Evolutionary conservation across 345 rosid species (phyloP).

Genomic region (Cardamine occulta): DNA sequence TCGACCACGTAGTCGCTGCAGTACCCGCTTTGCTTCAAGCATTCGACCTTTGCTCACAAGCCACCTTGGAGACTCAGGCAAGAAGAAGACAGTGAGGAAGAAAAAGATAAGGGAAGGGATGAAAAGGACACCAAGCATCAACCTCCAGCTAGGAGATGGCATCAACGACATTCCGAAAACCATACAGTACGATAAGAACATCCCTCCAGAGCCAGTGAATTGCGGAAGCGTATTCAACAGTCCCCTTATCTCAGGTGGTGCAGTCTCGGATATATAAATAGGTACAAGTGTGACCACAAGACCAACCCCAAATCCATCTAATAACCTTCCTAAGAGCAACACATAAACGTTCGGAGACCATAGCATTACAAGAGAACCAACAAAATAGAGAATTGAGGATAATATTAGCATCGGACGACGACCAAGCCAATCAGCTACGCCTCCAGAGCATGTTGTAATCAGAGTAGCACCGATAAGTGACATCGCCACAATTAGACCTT

Average conservation of each 20-base stretch:
- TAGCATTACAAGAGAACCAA: conserved; percentile 81
- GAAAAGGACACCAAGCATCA: conserved; percentile 96
- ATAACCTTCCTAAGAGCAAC: conserved; percentile 80
- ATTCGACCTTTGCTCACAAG: conserved; percentile 94
- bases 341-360: conserved; percentile 95
- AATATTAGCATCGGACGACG: conserved; percentile 88
- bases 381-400: conserved; percentile 71
- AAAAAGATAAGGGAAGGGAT: conserved; percentile 75
- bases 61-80: conserved; percentile 99
- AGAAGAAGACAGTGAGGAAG: conserved; percentile 61
- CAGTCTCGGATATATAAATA: conserved; percentile 90
- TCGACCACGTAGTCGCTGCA: conserved; percentile 76
- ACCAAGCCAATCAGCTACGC: conserved; percentile 78
- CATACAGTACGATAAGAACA: conserved; percentile 90
- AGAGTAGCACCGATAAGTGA: conserved; percentile 94
- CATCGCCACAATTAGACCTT: conserved; percentile 91
- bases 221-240: conserved; percentile 90
- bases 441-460: conserved; percentile 88
- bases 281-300: conserved; percentile 89
- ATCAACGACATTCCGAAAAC: conserved; percentile 85
- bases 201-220: conserved; percentile 91
- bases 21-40: conserved; percentile 85
- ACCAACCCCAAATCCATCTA: conserved; percentile 96
- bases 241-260: conserved; percentile 97
- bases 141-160: conserved; percentile 83